Evolutionary conservation across 73 alveolate species (phyloP), one percentile per base, ranked within the genome.

Genomic region (Vitrella brassicaformis): DNA sequence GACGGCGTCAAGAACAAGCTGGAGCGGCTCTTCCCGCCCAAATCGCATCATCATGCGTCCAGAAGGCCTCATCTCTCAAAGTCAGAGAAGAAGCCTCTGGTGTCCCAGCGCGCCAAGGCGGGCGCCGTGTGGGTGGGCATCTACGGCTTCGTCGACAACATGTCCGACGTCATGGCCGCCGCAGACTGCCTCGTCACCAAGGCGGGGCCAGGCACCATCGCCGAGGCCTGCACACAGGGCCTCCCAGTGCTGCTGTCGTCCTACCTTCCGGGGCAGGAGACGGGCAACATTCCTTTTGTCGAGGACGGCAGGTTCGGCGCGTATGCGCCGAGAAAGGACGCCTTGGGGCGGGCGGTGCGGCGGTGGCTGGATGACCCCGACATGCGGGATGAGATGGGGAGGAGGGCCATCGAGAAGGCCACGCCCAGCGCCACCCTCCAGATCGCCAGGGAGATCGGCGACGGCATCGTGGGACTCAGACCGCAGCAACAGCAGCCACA

Each of bases 191-290:
- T 66, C 14, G 71, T 66, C 9, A 66, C 71, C 18, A 66, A 66
- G 31, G 71, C 71, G 26, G 71, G 71, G 26, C 71, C 71, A n/a
- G 71, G 71, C 8, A 66, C 71, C 18, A 66, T 66, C 26, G 71
- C 71, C 10, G 71, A 66, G 32, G 71, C 71, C 28, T 66, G 71
- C 31, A 66, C 71, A 8, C 7, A 31, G 22, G 22, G 28, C 27
- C 28, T 66, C 32, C 71, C 71, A 10, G 71, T 66, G 32, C 26
- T 66, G 71, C 71, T 66, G n/a, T 27, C 32, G 26, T 66, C 71
- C 25, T 66, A 66, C 28, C 31, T 66, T 4, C 71, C 71, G 26
- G 71, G 71, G 0, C 71, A 66, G 31, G 71, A 66, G 71, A 30
- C 26, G 32, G 71, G 71, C 26, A 66, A 66, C 28, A 31, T 66